A percentile compares a stretch with the other conserved stretches of the same genome.
Conservation (phyloP, 306 rosid species). For the Castanea sativa region DNA sequence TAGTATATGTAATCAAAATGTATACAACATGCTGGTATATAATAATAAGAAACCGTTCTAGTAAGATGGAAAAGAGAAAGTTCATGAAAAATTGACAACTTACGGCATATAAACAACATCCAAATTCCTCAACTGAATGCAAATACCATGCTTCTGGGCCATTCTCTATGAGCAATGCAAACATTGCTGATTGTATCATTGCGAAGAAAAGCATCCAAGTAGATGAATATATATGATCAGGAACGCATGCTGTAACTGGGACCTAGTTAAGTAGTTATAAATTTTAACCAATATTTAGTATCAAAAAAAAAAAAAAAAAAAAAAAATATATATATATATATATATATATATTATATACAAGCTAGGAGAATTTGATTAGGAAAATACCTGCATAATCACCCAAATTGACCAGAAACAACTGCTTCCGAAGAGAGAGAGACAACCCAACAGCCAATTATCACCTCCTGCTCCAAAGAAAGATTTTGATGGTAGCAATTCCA, state of each 20-base stretch:
- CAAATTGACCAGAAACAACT: conserved; percentile 53
- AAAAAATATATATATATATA: no score
- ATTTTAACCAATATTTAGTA: conserved; percentile 11
- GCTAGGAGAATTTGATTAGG: neutral
- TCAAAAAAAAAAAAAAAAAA: neutral
- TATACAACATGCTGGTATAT: neutral
- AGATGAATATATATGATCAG: conserved; percentile 53
- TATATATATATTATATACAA: neutral
- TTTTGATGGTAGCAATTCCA: conserved; percentile 26
- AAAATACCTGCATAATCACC: conserved; percentile 63
- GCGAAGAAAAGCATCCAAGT: conserved; percentile 66
- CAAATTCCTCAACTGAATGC: conserved; percentile 40
- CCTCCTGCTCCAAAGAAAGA: conserved; percentile 21
- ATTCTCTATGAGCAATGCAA: conserved; percentile 41
- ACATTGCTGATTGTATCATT: conserved; percentile 38
- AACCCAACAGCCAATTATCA: conserved; percentile 50
- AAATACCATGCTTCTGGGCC: conserved; percentile 44
- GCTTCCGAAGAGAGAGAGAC: conserved; percentile 45
- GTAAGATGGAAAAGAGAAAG: neutral
- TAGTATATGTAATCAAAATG: neutral
- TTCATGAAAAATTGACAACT: conserved; percentile 17
- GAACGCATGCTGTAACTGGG: conserved; percentile 56
- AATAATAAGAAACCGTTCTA: neutral
- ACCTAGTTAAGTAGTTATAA: conserved; percentile 46
- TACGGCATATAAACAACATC: conserved; percentile 65